Evolutionary conservation across 768 basidiomycete genomes (phyloP), one percentile per base, ranked within the genome.

Genomic region (Kondoa malvinella): DNA sequence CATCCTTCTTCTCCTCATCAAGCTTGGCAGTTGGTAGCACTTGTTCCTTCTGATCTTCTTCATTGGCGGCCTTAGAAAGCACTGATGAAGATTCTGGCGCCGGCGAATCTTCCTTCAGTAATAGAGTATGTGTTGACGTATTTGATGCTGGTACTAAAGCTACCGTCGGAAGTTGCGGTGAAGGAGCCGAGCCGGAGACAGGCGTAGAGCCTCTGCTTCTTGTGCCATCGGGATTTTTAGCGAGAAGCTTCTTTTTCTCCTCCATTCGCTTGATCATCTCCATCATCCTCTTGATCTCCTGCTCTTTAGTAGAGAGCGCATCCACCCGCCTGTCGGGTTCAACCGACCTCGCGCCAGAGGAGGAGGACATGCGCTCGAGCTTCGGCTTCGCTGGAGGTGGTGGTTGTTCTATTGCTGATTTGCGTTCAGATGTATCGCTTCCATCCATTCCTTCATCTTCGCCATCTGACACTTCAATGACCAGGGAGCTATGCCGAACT

Each of bases 241-340:
- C 61, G n/a, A n/a, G n/a, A n/a, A n/a, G n/a, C n/a, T 29, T 27
- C 27, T 63, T 63, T 29, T 63, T 63, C 29, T 33, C 15, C 32
- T 63, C 61, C 26, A 63, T 27, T 17, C 33, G 16, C 29, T 27
- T 33, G 29, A 63, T 31, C 61, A 27, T 27, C 27, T 63, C 30
- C 61, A 31, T 63, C 61, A 63, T 63, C 29, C 32, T 27, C 61
- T 32, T 33, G 31, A 63, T 63, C 61, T 63, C 61, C 12, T 16
- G 16, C 32, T 63, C 61, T 29, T 63, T 63, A 21, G 8, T 50
- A 50, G 40, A 50, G 8, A 50, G 40, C 21, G 40, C 40, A n/a
- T n/a, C n/a, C n/a, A n/a, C n/a, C n/a, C n/a, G n/a, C n/a, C n/a
- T n/a, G n/a, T n/a, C n/a, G n/a, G n/a, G n/a, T n/a, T n/a, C n/a